Evolutionary conservation across 177 flowering plant species (phyloP), one percentile per base, ranked within the genome.

Genomic region (Vitis hybrid): DNA sequence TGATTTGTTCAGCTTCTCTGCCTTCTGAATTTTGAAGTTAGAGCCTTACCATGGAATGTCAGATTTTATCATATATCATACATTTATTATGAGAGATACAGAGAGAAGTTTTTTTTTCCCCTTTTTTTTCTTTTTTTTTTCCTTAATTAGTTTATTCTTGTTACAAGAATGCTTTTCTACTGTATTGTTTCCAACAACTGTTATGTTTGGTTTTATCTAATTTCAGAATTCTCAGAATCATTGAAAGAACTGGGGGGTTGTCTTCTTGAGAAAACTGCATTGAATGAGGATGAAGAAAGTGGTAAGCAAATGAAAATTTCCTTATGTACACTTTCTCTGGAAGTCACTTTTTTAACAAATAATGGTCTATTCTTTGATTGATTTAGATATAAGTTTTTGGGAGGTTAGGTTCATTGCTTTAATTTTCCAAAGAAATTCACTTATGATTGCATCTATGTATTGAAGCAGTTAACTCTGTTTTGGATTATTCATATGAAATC

Each of bases 221-320:
- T 72, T 80, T 70, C 90, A 92, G 98, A 93, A 73, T 91, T 93
- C 74, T 92, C 97, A 0, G 97, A 89, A 81, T 92, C 98, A 32
- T 73, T 94, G 75, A 79, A 77, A 59, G 98, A 92, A 65, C 79
- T 94, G 89, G 98, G 98, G 59, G 73, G 87, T 71, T 91, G 97
- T 72, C 87, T 94, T 70, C 93, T 94, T 62, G 87, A 91, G 78
- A 92, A 86, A 78, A 90, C 93, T 57, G 92, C 97, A 58, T 70
- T 88, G 60, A 86, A 78, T 84, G 94, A 92, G 62, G 97, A 94
- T 75, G 97, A 92, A 78, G 97, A 92, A 70, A 86, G 88, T 80
- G 96, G 97, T 92, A 62, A 80, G 87, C 70, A 57, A 59, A 35
- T 30, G 1, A 2, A 15, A 54, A 18, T 52, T 62, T 68, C 24